Evolutionary conservation across 208 protist genomes (phyloP).

Genomic region (Porcisia hertigi): DNA sequence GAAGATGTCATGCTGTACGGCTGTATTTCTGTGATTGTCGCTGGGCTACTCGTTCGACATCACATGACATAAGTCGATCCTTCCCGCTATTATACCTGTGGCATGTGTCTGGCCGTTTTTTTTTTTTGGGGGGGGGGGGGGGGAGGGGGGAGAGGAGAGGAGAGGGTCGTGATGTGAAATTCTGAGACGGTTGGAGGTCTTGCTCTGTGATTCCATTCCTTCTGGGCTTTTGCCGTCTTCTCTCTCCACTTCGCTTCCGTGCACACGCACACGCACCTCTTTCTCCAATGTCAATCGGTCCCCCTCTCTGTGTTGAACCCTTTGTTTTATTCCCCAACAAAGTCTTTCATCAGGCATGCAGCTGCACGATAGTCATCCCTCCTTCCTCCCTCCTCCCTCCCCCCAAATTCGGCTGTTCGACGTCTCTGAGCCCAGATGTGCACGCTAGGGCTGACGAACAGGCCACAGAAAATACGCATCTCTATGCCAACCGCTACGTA

Average conservation of each 20-base stretch:
- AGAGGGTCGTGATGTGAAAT: background rate
- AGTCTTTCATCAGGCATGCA: background rate
- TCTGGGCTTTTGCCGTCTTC: constrained; percentile 1
- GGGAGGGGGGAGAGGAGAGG: background rate
- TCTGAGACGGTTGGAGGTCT: background rate
- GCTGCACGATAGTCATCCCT: background rate
- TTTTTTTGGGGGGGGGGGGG: too few relatives aligned
- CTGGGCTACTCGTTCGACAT: constrained; percentile 51
- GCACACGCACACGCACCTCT: background rate
- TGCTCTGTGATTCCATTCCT: constrained; percentile 3
- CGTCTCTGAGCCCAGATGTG: background rate
- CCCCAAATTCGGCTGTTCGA: too few relatives aligned
- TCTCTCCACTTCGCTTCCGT: constrained; percentile 1
- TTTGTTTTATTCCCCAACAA: background rate
- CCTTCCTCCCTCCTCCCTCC: too few relatives aligned
- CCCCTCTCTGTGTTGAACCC: background rate
- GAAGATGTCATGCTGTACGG: constrained; percentile 34
- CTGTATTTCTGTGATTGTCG: constrained; percentile 29
- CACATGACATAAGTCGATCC: constrained; percentile 27
- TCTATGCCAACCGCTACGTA: too few relatives aligned
- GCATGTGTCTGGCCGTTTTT: background rate
- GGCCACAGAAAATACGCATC: background rate
- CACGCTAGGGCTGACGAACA: background rate
- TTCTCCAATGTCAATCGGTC: too few relatives aligned
- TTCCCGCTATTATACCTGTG: background rate